These are phyloP conservation scores for Curvularia verruculosa DNA, from an alignment of 2,329 filamentous ascomycete genomes.

Conservation along the genomic window DNA sequence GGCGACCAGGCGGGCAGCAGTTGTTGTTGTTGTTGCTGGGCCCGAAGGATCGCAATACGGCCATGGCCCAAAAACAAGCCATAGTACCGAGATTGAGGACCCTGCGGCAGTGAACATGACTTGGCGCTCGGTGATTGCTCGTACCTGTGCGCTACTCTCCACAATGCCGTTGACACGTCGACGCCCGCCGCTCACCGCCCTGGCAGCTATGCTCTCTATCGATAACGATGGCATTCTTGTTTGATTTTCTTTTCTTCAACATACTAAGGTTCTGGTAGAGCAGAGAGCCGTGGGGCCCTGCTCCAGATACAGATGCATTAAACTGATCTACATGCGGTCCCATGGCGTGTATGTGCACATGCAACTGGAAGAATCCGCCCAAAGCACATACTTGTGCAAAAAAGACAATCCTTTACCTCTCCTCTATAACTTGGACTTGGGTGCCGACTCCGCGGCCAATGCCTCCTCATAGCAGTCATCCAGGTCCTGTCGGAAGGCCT, in stretches of 20 bases:
- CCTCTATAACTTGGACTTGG: slow-evolving; percentile 56
- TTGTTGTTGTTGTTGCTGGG: slow-evolving; percentile 8
- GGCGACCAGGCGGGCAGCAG: not conserved
- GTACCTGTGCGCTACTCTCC: slow-evolving; percentile 4
- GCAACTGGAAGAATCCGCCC: not conserved
- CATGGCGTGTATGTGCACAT: slow-evolving; percentile 2
- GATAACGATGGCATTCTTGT: not conserved
- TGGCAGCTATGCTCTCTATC: not conserved
- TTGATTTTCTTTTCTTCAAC: not conserved
- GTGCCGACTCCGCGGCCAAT: slow-evolving; percentile 49
- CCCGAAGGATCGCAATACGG: slow-evolving; percentile 6
- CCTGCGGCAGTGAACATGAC: slow-evolving; percentile 22
- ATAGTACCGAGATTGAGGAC: slow-evolving; percentile 14
- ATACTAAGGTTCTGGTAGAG: not conserved
- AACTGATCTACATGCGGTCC: not conserved
- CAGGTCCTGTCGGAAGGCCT: slow-evolving; percentile 63
- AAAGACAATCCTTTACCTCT: slow-evolving; percentile 41
- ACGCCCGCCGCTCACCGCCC: slow-evolving; percentile 8
- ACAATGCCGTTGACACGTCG: slow-evolving; percentile 12
- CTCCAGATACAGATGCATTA: slow-evolving; percentile 3
- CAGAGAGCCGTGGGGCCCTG: not conserved
- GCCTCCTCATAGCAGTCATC: slow-evolving; percentile 67
- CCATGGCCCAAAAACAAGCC: not conserved
- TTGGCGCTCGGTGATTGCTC: slow-evolving; percentile 21
- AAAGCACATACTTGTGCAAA: not conserved